Evolutionary conservation across 768 basidiomycete genomes (phyloP).

Genomic region (Imleria badia): DNA sequence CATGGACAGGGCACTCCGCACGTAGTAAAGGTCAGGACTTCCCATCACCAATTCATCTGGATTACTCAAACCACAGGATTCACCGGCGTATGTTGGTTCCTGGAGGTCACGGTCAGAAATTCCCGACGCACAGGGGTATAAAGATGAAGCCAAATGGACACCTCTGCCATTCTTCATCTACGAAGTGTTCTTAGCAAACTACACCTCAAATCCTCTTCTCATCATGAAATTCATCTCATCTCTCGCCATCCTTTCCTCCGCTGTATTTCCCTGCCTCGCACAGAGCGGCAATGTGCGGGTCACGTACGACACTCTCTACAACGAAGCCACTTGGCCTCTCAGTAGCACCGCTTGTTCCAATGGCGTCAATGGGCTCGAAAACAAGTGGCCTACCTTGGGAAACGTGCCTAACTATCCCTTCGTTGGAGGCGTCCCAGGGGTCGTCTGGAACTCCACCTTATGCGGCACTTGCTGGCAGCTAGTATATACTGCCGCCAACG

Average conservation of each 20-base stretch:
- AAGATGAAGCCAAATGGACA: not conserved
- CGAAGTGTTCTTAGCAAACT: not conserved
- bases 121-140: too few relatives aligned
- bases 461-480: conserved; percentile 59
- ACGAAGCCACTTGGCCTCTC: conserved; percentile 13
- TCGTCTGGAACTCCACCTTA: conserved; percentile 45
- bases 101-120: not conserved
- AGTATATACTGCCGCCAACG: not conserved
- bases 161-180: not conserved
- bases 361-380: conserved; percentile 27
- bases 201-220: not conserved
- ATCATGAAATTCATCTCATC: not conserved
- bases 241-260: not conserved
- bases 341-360: conserved; percentile 13
- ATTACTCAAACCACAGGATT: too few relatives aligned
- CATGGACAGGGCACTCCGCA: not conserved
- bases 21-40: not conserved
- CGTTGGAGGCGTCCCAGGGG: not conserved
- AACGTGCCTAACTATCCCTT: conserved; percentile 18
- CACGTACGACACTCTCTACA: not conserved
- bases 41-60: not conserved
- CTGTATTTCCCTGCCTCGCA: not conserved
- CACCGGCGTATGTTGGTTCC: too few relatives aligned
- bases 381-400: conserved; percentile 34
- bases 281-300: too few relatives aligned